These are phyloP conservation scores for Hyaloperonospora brassicae DNA, from an alignment of 352 stramenopile genomes.

Conservation along the genomic window DNA sequence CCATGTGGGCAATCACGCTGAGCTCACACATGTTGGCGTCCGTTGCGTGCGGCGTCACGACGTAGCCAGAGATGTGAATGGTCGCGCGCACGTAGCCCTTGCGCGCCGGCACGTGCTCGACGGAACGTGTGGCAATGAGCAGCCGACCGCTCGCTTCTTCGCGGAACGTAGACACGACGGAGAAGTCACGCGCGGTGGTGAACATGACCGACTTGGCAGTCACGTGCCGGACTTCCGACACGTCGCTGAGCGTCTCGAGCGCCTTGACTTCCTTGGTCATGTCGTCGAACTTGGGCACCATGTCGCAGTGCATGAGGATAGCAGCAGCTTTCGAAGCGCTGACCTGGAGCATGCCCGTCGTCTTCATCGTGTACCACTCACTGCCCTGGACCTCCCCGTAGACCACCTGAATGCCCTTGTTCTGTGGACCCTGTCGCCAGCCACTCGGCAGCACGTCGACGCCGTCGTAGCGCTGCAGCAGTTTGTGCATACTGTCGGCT, in stretches of 20 bases:
- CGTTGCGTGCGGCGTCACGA: slow-evolving; percentile 51
- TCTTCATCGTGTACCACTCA: slow-evolving; percentile 72
- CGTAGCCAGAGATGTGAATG: slow-evolving; percentile 59
- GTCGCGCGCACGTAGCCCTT: slow-evolving; percentile 40
- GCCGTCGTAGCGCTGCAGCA: slow-evolving; percentile 51
- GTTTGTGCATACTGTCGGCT: slow-evolving; percentile 43
- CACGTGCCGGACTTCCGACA: slow-evolving; percentile 54
- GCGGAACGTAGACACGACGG: slow-evolving; percentile 49
- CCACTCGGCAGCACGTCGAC: slow-evolving; percentile 51
- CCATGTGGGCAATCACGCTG: slow-evolving; percentile 66
- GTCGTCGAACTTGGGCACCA: slow-evolving; percentile 71
- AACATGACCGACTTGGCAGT: slow-evolving; percentile 72
- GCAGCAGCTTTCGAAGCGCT: slow-evolving; percentile 41
- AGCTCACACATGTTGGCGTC: slow-evolving; percentile 62
- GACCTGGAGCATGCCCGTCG: slow-evolving; percentile 47
- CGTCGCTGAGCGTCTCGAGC: slow-evolving; percentile 55
- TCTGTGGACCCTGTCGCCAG: slow-evolving; percentile 57
- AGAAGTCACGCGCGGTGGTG: slow-evolving; percentile 65
- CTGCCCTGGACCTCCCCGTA: slow-evolving; percentile 54
- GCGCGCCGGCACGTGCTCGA: slow-evolving; percentile 48
- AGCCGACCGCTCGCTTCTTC: slow-evolving; percentile 42
- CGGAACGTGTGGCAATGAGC: slow-evolving; percentile 63
- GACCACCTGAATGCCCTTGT: slow-evolving; percentile 64
- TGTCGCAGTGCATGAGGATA: slow-evolving; percentile 44
- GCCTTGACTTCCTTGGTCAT: slow-evolving; percentile 66